Conservation (phyloP, 169 alveolate genomes). For the Toxoplasma gondii region DNA sequence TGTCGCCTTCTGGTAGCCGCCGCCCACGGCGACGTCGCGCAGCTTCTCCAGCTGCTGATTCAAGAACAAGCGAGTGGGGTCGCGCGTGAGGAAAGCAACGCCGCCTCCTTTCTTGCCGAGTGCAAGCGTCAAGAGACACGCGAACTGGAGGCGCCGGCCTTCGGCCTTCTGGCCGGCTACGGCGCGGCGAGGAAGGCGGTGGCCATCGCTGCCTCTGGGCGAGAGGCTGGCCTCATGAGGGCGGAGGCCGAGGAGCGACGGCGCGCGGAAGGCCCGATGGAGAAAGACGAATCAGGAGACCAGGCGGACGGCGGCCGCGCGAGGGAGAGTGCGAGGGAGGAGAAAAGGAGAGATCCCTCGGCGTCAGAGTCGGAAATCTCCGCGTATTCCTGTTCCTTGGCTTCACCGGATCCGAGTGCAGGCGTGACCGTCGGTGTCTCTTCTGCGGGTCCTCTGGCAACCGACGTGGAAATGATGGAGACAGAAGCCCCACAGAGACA, state of each 20-base stretch:
- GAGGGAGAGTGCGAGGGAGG: too few relatives aligned
- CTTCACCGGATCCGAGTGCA: too few relatives aligned
- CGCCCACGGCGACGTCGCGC: not conserved
- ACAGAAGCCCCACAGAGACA: too few relatives aligned
- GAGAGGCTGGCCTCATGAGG: not conserved
- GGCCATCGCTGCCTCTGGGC: not conserved
- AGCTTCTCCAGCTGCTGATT: not conserved
- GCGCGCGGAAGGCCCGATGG: too few relatives aligned
- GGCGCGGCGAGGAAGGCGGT: slow-evolving; percentile 21
- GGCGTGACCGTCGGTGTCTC: too few relatives aligned
- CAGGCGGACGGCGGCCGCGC: too few relatives aligned
- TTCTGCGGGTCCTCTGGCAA: too few relatives aligned
- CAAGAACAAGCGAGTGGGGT: not conserved
- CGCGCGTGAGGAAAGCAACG: not conserved
- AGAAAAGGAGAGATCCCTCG: too few relatives aligned
- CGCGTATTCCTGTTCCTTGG: too few relatives aligned
- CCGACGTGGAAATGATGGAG: too few relatives aligned
- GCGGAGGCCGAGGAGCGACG: not conserved
- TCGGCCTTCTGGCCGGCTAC: slow-evolving; percentile 4
- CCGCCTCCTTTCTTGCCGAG: not conserved
- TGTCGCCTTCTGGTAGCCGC: slow-evolving; percentile 6
- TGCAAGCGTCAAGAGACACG: not conserved
- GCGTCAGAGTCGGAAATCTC: too few relatives aligned
- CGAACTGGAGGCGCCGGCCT: not conserved
- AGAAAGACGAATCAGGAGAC: too few relatives aligned